A percentile compares a stretch with the other conserved stretches of the same genome.
These are phyloP conservation scores for Oryza longistaminata DNA, from an alignment of 176 grass and related monocot genomes.

Conservation along the genomic window DNA sequence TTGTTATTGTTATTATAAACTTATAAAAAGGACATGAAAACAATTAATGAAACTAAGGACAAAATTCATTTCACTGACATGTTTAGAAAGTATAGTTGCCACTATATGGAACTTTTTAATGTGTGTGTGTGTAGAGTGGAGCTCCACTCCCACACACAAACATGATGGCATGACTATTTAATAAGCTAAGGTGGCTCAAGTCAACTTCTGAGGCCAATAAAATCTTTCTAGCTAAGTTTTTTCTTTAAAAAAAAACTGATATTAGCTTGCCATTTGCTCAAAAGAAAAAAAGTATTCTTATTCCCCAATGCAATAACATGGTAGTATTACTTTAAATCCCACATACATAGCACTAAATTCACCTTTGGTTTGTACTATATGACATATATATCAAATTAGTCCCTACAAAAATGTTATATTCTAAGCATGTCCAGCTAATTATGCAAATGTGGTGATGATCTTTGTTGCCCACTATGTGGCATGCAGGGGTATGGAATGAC, in stretches of 20 bases:
- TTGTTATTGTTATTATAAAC: neutral
- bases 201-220: neutral
- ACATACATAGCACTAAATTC: neutral
- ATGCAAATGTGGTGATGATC: neutral
- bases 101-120: neutral
- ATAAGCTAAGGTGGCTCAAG: neutral
- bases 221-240: neutral
- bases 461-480: neutral
- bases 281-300: neutral
- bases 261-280: neutral
- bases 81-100: neutral
- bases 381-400: neutral
- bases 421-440: neutral
- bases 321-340: neutral
- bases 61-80: neutral
- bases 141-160: neutral
- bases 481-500: constrained; percentile 84
- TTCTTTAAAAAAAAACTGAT: no score
- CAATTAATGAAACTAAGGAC: neutral
- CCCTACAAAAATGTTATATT: neutral
- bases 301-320: neutral
- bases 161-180: neutral
- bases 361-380: neutral
- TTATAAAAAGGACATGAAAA: no score
- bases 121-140: neutral